These are phyloP conservation scores for Furculomyces boomerangus DNA, from an alignment of 371 early-diverging fungal species.

Conservation along the genomic window DNA sequence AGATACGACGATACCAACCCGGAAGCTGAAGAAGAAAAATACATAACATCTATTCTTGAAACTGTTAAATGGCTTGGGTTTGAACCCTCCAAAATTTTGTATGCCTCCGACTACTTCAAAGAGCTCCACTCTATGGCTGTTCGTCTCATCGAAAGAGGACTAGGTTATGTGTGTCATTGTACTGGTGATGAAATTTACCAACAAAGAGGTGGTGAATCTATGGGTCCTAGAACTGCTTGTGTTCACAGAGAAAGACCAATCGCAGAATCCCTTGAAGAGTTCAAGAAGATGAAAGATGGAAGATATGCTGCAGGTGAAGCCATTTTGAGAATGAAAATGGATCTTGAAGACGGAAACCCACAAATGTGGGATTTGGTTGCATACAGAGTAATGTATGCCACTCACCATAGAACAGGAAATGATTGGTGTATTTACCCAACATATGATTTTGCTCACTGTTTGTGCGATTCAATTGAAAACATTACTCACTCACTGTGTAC, in stretches of 20 bases:
- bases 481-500: constrained; percentile 99
- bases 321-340: constrained; percentile 98
- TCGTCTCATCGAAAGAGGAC: constrained; percentile 74
- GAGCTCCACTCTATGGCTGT: constrained; percentile 81
- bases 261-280: constrained; percentile 81
- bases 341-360: constrained; percentile 87
- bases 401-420: constrained; percentile 84
- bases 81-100: constrained; percentile 83
- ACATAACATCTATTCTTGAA: constrained; percentile 91
- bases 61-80: constrained; percentile 97
- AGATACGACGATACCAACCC: constrained; percentile 99
- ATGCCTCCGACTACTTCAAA: constrained; percentile 97
- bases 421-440: constrained; percentile 98
- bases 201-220: constrained; percentile 76
- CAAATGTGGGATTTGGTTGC: constrained; percentile 99
- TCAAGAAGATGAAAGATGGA: constrained; percentile 96
- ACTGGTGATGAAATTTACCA: constrained; percentile 85
- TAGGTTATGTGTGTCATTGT: constrained; percentile 97
- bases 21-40: constrained; percentile 92
- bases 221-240: constrained; percentile 78
- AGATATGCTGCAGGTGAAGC: constrained; percentile 86
- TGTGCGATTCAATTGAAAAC: constrained; percentile 98
- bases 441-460: constrained; percentile 98
- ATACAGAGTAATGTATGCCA: constrained; percentile 84
- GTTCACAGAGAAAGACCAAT: constrained; percentile 86